Conservation (phyloP, 768 basidiomycete species). For the Mycena belliarum region DNA sequence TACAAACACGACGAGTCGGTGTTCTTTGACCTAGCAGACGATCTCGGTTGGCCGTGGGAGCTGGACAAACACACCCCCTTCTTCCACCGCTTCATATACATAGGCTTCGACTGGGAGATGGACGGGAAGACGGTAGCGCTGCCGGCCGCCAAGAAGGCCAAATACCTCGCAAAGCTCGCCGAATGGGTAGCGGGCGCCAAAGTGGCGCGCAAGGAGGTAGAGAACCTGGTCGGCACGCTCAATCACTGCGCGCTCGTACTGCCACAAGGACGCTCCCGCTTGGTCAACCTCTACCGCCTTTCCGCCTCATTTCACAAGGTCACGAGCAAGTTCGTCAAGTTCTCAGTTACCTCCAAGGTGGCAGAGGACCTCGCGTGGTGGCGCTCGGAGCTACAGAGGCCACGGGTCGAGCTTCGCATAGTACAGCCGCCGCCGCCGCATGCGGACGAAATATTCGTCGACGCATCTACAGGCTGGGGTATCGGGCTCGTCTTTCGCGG, state of each 20-base stretch:
- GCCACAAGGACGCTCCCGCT: background rate
- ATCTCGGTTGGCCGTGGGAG: conserved; percentile 26
- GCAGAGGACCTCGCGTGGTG: background rate
- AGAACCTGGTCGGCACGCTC: background rate
- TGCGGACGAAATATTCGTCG: conserved; percentile 35
- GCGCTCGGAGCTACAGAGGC: background rate
- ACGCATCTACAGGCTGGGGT: too few species aligned
- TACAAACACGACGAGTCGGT: conserved; percentile 18
- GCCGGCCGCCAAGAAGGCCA: background rate
- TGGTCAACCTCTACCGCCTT: background rate
- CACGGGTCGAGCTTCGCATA: background rate
- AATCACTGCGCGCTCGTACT: background rate
- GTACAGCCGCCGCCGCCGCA: conserved; percentile 3
- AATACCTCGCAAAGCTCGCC: background rate
- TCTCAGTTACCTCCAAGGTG: background rate
- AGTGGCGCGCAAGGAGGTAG: background rate
- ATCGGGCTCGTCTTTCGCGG: conserved; percentile 39
- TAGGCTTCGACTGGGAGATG: background rate
- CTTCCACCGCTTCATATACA: conserved; percentile 11
- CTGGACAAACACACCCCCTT: conserved; percentile 14
- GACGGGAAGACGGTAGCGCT: background rate
- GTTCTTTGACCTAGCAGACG: conserved; percentile 11
- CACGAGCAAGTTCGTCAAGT: background rate
- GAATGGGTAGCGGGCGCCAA: background rate
- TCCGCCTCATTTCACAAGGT: background rate